Conservation (phyloP, 1,284 basidiomycete genomes). For the Ceratobasidium sp. region DNA sequence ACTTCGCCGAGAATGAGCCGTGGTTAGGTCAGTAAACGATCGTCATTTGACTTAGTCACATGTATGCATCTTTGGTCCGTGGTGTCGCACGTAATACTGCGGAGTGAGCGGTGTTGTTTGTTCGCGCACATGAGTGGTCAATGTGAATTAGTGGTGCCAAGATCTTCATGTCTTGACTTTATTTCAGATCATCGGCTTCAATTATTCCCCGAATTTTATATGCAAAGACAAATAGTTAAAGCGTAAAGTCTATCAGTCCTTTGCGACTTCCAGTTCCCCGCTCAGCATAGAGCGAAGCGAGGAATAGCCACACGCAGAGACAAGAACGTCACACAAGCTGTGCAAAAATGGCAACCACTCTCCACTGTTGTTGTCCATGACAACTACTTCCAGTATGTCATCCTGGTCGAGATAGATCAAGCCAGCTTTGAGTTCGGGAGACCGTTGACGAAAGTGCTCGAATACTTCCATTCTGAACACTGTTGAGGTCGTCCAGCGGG, state of each 20-base stretch:
- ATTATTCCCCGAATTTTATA: no score
- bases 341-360: constrained; percentile 40
- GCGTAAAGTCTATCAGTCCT: background rate
- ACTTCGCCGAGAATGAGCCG: constrained; percentile 46
- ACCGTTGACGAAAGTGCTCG: constrained; percentile 35
- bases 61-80: background rate
- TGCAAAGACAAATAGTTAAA: no score
- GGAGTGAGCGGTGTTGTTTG: no score
- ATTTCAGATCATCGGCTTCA: background rate
- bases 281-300: constrained; percentile 41
- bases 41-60: constrained; percentile 27
- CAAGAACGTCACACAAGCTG: constrained; percentile 13
- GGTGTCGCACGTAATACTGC: background rate
- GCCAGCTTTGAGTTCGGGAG: constrained; percentile 34
- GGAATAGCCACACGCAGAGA: constrained; percentile 39
- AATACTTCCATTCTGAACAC: constrained; percentile 43
- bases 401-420: constrained; percentile 40
- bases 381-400: constrained; percentile 36
- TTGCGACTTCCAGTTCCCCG: constrained; percentile 18
- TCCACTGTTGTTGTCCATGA: constrained; percentile 42
- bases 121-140: background rate
- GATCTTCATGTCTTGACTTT: background rate
- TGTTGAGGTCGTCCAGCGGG: constrained; percentile 44
- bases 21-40: constrained; percentile 32
- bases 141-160: background rate